A percentile compares a stretch with the other conserved stretches of the same genome.
phyloP scores from a whole-genome alignment of 2,329 filamentous ascomycete species.

The Ascochyta rabiei region DNA sequence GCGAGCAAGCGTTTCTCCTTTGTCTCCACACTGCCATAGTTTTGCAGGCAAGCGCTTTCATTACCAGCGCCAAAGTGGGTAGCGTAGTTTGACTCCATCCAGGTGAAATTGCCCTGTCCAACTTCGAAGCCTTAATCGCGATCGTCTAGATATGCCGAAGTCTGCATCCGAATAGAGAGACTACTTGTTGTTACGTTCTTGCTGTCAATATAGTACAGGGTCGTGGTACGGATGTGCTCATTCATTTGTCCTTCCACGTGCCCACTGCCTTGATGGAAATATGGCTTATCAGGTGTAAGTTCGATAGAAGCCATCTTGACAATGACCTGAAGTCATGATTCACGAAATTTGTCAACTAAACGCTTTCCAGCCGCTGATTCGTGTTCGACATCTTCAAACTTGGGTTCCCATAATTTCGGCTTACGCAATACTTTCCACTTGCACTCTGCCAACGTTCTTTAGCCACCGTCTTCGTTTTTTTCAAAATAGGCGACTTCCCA shows the following conservation, averaged over 20 bases:
- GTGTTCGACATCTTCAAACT: slow-evolving; percentile 24
- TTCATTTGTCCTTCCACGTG: slow-evolving; percentile 60
- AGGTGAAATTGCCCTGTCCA: slow-evolving; percentile 18
- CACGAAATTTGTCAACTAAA: slow-evolving; percentile 20
- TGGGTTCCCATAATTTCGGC: slow-evolving; percentile 18
- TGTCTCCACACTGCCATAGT: slow-evolving; percentile 57
- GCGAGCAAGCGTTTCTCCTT: slow-evolving; percentile 57
- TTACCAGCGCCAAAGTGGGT: slow-evolving; percentile 7
- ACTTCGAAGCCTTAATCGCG: slow-evolving; percentile 10
- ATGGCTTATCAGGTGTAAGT: slow-evolving; percentile 63
- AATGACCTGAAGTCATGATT: slow-evolving; percentile 61
- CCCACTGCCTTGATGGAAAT: slow-evolving; percentile 61
- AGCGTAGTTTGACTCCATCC: slow-evolving; percentile 27
- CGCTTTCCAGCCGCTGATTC: slow-evolving; percentile 10
- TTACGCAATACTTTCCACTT: slow-evolving; percentile 29
- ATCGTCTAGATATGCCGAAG: slow-evolving; percentile 8
- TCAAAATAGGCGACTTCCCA: slow-evolving; percentile 2
- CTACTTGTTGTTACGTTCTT: slow-evolving; percentile 61
- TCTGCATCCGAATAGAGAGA: slow-evolving; percentile 32
- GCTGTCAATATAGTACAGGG: slow-evolving; percentile 66
- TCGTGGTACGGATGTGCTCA: slow-evolving; percentile 68
- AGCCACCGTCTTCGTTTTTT: neutral
- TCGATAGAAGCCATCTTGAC: slow-evolving; percentile 67
- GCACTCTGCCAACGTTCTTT: neutral
- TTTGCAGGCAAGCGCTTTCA: slow-evolving; percentile 40